These are phyloP conservation scores for Plasmodium coatneyi DNA, from an alignment of 169 alveolate species.

Conservation along the genomic window DNA sequence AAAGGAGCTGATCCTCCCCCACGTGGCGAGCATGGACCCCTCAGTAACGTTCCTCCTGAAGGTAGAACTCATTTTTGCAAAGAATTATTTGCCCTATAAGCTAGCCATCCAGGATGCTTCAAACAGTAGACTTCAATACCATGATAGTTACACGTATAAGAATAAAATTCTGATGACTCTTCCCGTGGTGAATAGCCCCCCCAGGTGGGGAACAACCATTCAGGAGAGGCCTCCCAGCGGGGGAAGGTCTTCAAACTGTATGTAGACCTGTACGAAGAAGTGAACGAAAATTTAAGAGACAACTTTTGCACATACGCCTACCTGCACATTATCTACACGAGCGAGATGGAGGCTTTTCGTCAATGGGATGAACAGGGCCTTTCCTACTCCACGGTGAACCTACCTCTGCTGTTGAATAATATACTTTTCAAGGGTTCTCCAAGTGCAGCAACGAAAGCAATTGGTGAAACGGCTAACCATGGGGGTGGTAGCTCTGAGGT, in stretches of 20 bases:
- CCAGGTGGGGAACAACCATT: not conserved
- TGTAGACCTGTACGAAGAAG: slow-evolving; percentile 43
- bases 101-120: not conserved
- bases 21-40: not conserved
- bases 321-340: slow-evolving; percentile 16
- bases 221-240: not conserved
- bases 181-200: not conserved
- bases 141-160: slow-evolving; percentile 26
- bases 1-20: slow-evolving; percentile 34
- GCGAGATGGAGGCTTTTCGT: not conserved
- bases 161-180: slow-evolving; percentile 33
- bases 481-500: not conserved
- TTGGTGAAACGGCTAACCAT: not conserved
- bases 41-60: slow-evolving; percentile 9
- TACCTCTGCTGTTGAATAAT: slow-evolving; percentile 32
- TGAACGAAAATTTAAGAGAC: not conserved
- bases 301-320: slow-evolving; percentile 50
- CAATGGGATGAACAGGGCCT: not conserved
- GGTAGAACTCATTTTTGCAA: slow-evolving; percentile 18
- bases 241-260: not conserved
- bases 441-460: not conserved
- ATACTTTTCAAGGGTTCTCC: not conserved
- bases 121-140: not conserved
- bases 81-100: slow-evolving; percentile 41
- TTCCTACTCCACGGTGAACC: not conserved